Evolutionary conservation across 1,284 basidiomycete genomes (phyloP).

Genomic region (Puccinia coronata): DNA sequence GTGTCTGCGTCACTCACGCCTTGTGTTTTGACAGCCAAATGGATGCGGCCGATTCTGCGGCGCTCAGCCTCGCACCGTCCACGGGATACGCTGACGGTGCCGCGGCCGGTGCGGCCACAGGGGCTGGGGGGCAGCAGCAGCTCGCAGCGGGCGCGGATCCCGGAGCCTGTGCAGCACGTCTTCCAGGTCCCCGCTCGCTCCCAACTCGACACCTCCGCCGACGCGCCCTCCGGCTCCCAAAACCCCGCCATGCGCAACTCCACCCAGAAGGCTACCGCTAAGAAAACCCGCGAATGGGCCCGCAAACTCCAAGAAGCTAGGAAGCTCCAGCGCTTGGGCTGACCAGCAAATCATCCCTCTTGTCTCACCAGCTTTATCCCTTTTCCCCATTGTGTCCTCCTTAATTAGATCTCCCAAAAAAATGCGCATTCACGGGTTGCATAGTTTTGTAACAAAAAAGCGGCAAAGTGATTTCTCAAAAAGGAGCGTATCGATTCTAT

Average conservation of each 20-base stretch:
- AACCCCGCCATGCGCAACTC: conserved; percentile 36
- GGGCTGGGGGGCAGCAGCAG: background rate
- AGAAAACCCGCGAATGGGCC: conserved; percentile 44
- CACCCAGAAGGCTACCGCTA: conserved; percentile 46
- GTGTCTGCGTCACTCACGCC: too few species aligned
- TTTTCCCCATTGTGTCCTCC: too few species aligned
- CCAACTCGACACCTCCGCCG: background rate
- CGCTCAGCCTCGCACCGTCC: conserved; percentile 81
- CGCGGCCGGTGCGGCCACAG: background rate
- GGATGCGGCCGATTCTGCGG: conserved; percentile 91
- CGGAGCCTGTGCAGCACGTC: conserved; percentile 40
- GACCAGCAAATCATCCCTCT: background rate
- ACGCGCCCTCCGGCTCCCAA: conserved; percentile 12
- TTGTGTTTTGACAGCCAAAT: conserved; percentile 28
- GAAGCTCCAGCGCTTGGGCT: conserved; percentile 41
- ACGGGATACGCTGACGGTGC: background rate
- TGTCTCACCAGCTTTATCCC: too few species aligned
- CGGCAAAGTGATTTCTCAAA: too few species aligned
- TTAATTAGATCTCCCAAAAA: background rate
- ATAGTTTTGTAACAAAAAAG: too few species aligned
- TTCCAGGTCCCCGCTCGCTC: conserved; percentile 28
- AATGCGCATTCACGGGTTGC: too few species aligned
- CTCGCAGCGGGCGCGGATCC: conserved; percentile 32
- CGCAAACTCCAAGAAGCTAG: conserved; percentile 40
- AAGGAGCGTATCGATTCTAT: background rate